Percentiles rank a stretch among this genome's conserved stretches.
Evolutionary conservation across 805 yeast genomes (phyloP).

Genomic region (Starmerella potacharoeniae): DNA sequence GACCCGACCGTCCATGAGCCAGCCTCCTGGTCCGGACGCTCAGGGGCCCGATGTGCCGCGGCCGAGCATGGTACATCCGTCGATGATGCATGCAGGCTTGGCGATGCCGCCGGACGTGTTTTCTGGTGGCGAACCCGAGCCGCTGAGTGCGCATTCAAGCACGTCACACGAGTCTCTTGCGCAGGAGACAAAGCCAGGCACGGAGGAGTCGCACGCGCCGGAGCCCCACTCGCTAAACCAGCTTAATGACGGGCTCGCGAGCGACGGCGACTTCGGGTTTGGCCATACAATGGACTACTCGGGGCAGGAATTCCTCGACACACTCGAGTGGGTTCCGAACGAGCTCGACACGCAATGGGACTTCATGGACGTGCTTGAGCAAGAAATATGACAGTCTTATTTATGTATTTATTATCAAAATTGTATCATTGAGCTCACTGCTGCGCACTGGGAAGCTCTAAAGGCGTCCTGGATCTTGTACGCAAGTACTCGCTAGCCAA

Average conservation of each 20-base stretch:
- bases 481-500: too few relatives aligned
- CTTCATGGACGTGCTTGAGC: conserved; percentile 16
- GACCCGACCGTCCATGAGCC: background rate
- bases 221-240: background rate
- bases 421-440: background rate
- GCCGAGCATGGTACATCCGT: background rate
- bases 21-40: background rate
- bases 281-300: background rate
- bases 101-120: background rate
- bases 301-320: conserved; percentile 10
- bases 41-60: background rate
- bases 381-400: background rate
- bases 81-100: background rate
- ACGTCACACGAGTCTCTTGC: background rate
- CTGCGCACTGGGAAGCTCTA: background rate
- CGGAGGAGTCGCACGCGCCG: background rate
- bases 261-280: background rate
- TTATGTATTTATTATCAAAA: background rate
- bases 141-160: background rate
- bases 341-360: conserved; percentile 18
- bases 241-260: background rate
- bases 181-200: background rate
- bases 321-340: conserved; percentile 9
- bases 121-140: background rate
- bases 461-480: too few relatives aligned